phyloP scores from a whole-genome alignment of 1,139 yeast genomes.

The Geotrichum bryndzae region DNA sequence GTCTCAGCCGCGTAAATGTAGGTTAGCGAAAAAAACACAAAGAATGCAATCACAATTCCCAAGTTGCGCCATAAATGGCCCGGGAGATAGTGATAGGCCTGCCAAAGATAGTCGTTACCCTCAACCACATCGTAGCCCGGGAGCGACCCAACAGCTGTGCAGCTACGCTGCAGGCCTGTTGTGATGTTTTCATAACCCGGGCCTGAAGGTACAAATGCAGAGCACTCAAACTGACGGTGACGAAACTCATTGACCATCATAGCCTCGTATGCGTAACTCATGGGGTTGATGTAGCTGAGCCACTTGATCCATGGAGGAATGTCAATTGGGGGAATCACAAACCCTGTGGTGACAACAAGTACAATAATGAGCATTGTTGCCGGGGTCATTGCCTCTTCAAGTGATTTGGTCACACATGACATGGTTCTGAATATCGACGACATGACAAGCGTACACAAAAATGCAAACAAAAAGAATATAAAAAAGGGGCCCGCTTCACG shows the following conservation, averaged over 20 bases:
- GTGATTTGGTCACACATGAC: constrained; percentile 56
- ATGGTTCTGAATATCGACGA: constrained; percentile 65
- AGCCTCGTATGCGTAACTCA: constrained; percentile 44
- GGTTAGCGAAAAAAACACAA: constrained; percentile 46
- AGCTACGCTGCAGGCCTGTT: constrained; percentile 40
- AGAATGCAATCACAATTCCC: constrained; percentile 57
- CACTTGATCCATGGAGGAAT: constrained; percentile 52
- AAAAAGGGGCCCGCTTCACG: constrained; percentile 65
- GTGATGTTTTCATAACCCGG: constrained; percentile 39
- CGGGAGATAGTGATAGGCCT: constrained; percentile 43
- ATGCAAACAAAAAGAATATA: constrained; percentile 51
- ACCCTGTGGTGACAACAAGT: constrained; percentile 47
- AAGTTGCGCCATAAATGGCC: constrained; percentile 73
- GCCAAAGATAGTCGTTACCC: constrained; percentile 50
- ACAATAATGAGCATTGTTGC: constrained; percentile 56
- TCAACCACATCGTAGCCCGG: constrained; percentile 39
- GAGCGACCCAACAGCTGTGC: constrained; percentile 54
- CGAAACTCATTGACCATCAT: constrained; percentile 38
- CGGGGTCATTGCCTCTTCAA: constrained; percentile 68
- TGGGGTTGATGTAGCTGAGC: constrained; percentile 46
- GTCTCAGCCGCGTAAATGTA: constrained; percentile 53
- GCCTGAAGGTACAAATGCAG: constrained; percentile 46
- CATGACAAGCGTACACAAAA: constrained; percentile 55
- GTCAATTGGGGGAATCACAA: constrained; percentile 44
- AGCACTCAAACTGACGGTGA: constrained; percentile 39